Percentiles rank a stretch among this genome's conserved stretches.
Conservation (phyloP, 2,329 filamentous ascomycete genomes). For the Myriosclerotinia curreyana region DNA sequence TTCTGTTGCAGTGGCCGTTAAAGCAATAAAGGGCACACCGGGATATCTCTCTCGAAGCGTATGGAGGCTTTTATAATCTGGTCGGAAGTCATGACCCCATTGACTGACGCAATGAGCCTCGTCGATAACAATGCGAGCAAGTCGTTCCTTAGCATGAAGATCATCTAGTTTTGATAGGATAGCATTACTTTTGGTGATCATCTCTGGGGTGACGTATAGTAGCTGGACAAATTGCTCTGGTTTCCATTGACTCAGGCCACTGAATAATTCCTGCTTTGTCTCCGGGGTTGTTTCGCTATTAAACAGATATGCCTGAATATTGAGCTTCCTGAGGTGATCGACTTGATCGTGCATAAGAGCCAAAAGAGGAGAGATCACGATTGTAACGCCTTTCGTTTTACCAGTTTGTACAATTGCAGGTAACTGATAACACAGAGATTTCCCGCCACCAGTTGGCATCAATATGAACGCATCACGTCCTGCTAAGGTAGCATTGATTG, state of each 20-base stretch:
- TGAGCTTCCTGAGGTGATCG: conserved; percentile 68
- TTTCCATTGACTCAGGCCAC: conserved; percentile 56
- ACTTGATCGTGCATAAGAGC: conserved; percentile 99
- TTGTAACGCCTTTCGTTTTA: conserved; percentile 78
- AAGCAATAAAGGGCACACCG: conserved; percentile 83
- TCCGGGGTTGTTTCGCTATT: conserved; percentile 70
- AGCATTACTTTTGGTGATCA: conserved; percentile 76
- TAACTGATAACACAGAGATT: conserved; percentile 94
- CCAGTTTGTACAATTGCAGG: conserved; percentile 81
- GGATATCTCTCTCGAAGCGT: conserved; percentile 69
- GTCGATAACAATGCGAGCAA: conserved; percentile 92
- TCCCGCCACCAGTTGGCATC: conserved; percentile 97
- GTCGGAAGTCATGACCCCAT: conserved; percentile 97
- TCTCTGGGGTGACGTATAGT: conserved; percentile 92
- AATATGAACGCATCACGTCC: conserved; percentile 92
- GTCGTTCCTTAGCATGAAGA: conserved; percentile 66
- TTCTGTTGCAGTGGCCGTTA: conserved; percentile 92
- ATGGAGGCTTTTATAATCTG: conserved; percentile 88
- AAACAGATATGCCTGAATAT: conserved; percentile 76
- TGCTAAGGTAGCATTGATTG: conserved; percentile 86
- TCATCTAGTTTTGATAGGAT: conserved; percentile 64
- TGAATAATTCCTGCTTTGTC: conserved; percentile 65
- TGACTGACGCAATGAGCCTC: conserved; percentile 99
- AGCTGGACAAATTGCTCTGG: conserved; percentile 79
- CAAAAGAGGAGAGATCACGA: conserved; percentile 91